Base-by-base conservation (phyloP, 345 rosid genomes). In the Lepidium africanum region DNA sequence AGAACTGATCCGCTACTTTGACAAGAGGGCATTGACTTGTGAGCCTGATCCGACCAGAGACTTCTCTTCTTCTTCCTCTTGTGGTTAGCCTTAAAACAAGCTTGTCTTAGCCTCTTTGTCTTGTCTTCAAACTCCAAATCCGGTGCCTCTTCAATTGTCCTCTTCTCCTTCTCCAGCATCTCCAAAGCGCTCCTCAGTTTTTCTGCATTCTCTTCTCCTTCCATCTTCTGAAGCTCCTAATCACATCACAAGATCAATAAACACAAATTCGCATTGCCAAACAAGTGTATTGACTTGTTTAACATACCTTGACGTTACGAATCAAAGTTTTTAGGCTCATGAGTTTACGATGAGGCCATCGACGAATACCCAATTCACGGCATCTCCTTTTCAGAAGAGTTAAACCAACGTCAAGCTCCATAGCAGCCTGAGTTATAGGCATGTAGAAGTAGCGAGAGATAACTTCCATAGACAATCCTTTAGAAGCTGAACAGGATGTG, bases 51-150 rank as follows among this genome's bases (percentile, higher is more conserved):
- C 2, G 50, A 25, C 67, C 41, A 45, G 37, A 59, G 63, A 67
- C 65, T 73, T 65, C 42, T 61, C 77, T 60, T 74, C 77, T 88
- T 85, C 73, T 88, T 85, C 77, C 81, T 88, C 79, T 90, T 93
- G 84, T 93, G 92, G 54, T 87, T 93, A 2, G 92, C 94, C 64
- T 93, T 93, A 69, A 93, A 93, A 63, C 94, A 90, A 1, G 97
- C 90, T 74, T 93, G 97, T 50, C 98, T 77, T 0, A 93, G 74
- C 78, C 87, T 82, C 73, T 85, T 93, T 0, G 97, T 90, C 36
- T 77, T 80, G 23, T 76, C 80, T 21, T 80, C 81, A 27, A 93
- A 80, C 32, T 85, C 75, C 70, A 82, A 23, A 36, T 93, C 97
- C 0, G 97, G 98, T 21, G 57, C 27, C 55, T 83, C 83, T 65